Evolutionary conservation across 1,139 yeast species (phyloP), one percentile per base, ranked within the genome.

Genomic region (Tardiomyces depauwii): DNA sequence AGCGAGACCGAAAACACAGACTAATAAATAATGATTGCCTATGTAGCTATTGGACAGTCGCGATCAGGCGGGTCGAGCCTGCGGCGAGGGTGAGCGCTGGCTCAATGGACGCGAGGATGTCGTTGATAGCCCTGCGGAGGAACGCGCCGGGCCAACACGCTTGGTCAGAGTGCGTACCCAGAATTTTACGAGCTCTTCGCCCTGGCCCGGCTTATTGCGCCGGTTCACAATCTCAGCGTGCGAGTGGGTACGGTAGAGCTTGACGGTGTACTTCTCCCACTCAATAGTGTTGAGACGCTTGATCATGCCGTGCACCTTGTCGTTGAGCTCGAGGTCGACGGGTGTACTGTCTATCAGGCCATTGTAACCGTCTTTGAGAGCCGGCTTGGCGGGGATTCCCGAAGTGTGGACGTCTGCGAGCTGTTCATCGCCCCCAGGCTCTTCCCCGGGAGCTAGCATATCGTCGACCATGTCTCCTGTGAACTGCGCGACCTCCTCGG

Each of bases 221-320:
- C 68, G 53, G 43, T 64, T 61, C n/a, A 64, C 63, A 33, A 47
- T 60, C 48, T 53, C 51, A 45, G 63, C 60, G 44, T 60, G 62
- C 21, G 66, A 44, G 45, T 55, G 53, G 23, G 53, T 32, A 32
- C 51, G 43, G 38, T 49, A 51, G 28, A 59, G 48, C 38, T 48
- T 49, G 2, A 59, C 62, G 2, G 55, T 60, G 43, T 52, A 60
- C 47, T 63, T 63, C n/a, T 54, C 47, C 66, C 66, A 63, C 2
- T 51, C 49, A 30, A 63, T 48, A 21, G 32, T 38, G 47, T 62
- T 63, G 41, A 63, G 49, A 25, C 46, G 42, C 2, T 44, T 51
- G 13, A 50, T 40, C 40, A 55, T 50, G 12, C 36, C 32, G 18
- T 16, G 18, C 21, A 51, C 49, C 4, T 25, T 28, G 1, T 39